Conservation (phyloP, 495 filamentous ascomycete genomes). For the Cercophora scortea region DNA sequence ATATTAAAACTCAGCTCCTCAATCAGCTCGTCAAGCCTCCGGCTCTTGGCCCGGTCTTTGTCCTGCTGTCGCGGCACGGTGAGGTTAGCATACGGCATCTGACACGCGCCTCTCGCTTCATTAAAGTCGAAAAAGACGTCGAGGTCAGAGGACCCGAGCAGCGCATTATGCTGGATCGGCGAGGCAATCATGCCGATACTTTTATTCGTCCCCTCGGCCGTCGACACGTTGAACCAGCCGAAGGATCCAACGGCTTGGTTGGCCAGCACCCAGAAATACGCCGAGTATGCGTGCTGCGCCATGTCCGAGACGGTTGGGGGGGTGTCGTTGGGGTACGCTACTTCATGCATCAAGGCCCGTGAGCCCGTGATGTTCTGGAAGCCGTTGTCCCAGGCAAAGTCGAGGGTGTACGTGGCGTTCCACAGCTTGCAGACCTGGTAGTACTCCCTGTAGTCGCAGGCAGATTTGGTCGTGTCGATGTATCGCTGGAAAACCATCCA, state of each 20-base stretch:
- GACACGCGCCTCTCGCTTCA: background rate
- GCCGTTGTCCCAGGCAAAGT: background rate
- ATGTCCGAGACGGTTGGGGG: background rate
- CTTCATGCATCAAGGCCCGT: background rate
- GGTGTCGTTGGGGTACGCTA: background rate
- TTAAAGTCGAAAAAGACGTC: slow-evolving; percentile 5
- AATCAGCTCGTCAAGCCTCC: background rate
- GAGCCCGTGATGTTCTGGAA: slow-evolving; percentile 1
- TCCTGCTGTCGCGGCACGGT: slow-evolving; percentile 1
- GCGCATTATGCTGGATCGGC: slow-evolving; percentile 4
- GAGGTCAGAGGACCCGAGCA: slow-evolving; percentile 3
- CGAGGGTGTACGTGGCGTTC: slow-evolving; percentile 3
- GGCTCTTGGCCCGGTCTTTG: background rate
- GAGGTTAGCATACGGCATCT: background rate
- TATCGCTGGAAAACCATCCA: slow-evolving; percentile 3
- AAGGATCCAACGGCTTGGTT: slow-evolving; percentile 3
- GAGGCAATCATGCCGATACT: slow-evolving; percentile 2
- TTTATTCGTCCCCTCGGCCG: background rate
- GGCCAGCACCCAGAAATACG: slow-evolving; percentile 3
- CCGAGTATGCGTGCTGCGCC: slow-evolving; percentile 6
- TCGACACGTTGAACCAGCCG: background rate
- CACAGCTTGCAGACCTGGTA: slow-evolving; percentile 1
- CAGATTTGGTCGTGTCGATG: background rate
- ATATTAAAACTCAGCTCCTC: slow-evolving; percentile 4
- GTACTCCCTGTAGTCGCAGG: background rate